Percentiles rank a stretch among this genome's conserved stretches.
Conservation (phyloP, 805 yeast genomes). For the Myxozyma neotropica region DNA sequence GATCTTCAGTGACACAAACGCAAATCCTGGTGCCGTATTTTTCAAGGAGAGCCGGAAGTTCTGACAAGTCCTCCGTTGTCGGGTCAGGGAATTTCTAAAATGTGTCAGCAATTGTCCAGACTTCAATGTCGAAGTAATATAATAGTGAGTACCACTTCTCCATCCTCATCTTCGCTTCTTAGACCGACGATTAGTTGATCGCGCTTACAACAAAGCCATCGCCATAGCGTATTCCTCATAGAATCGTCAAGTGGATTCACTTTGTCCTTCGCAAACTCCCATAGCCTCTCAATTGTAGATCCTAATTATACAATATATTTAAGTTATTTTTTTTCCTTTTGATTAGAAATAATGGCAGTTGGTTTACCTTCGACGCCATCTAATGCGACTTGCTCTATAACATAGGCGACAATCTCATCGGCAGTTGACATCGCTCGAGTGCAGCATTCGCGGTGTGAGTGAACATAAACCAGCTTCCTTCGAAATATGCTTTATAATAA, state of each 20-base stretch:
- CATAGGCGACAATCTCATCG: constrained; percentile 40
- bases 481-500: too few species aligned
- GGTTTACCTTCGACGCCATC: constrained; percentile 41
- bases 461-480: background rate
- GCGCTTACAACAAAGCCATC: constrained; percentile 36
- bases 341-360: background rate
- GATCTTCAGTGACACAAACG: constrained; percentile 41
- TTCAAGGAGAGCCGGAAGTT: constrained; percentile 17
- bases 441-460: background rate
- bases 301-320: constrained; percentile 30
- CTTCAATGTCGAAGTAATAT: constrained; percentile 32
- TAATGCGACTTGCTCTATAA: constrained; percentile 39
- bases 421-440: constrained; percentile 19
- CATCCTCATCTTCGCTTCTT: constrained; percentile 13
- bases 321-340: background rate
- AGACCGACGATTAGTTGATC: constrained; percentile 33
- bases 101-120: constrained; percentile 34
- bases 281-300: constrained; percentile 37
- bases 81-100: constrained; percentile 7
- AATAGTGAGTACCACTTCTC: background rate
- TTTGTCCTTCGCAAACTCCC: constrained; percentile 35
- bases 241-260: constrained; percentile 35
- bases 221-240: constrained; percentile 36
- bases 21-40: constrained; percentile 29
- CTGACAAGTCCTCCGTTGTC: constrained; percentile 16